Percentiles rank a stretch among this genome's conserved stretches.
Conservation (phyloP, 352 stramenopile species). For the Phytopythium ostracodes region DNA sequence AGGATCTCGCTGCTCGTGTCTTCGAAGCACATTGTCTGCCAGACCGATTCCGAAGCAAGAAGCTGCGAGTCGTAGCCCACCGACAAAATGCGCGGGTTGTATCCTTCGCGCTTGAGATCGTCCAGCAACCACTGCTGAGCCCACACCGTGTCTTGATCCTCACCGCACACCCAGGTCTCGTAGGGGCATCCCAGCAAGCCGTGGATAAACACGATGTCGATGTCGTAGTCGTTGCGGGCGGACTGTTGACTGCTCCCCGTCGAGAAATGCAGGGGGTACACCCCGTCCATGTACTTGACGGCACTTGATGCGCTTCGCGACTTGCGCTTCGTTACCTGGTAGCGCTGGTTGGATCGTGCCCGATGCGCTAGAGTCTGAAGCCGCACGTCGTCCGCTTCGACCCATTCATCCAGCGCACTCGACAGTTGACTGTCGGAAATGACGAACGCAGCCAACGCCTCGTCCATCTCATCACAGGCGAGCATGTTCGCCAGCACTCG, state of each 20-base stretch:
- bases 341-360: constrained; percentile 48
- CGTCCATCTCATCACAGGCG: constrained; percentile 41
- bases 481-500: constrained; percentile 70
- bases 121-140: constrained; percentile 61
- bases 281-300: constrained; percentile 65
- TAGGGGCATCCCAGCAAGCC: constrained; percentile 74
- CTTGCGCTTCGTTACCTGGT: constrained; percentile 28
- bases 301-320: constrained; percentile 9
- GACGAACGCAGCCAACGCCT: constrained; percentile 28
- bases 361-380: constrained; percentile 54
- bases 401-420: constrained; percentile 38
- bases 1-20: constrained; percentile 66
- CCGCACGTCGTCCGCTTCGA: constrained; percentile 33
- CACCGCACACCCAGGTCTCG: constrained; percentile 73
- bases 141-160: constrained; percentile 59
- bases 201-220: constrained; percentile 83
- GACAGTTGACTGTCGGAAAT: constrained; percentile 35
- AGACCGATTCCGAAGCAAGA: constrained; percentile 65
- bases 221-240: constrained; percentile 36
- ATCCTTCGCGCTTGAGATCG: constrained; percentile 51
- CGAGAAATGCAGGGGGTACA: constrained; percentile 64
- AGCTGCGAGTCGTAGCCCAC: constrained; percentile 83
- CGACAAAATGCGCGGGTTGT: constrained; percentile 65
- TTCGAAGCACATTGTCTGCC: constrained; percentile 70
- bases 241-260: constrained; percentile 13